Evolutionary conservation across 306 rosid species (phyloP), one percentile per base, ranked within the genome.

Genomic region (Hylodesmum podocarpum): DNA sequence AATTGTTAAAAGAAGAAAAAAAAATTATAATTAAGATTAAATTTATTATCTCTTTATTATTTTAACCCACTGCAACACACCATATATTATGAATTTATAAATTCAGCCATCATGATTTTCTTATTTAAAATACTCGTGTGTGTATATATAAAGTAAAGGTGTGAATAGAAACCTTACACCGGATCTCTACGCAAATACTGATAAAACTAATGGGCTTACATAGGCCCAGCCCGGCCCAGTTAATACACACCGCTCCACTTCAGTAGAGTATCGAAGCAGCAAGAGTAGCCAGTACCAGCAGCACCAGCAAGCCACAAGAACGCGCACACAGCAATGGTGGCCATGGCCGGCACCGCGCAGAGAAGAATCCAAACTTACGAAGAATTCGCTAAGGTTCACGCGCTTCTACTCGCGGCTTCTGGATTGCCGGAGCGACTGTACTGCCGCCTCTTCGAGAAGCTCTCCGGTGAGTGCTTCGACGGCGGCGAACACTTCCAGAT

Each of bases 381-480:
- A 7, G 97, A 90, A 84, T 94, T 94, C 81, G 78, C 72, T 0
- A 76, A 91, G 75, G 96, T 91, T 24, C 98, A 94, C 53, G 95
- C 75, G 16, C 67, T 91, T 2, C 82, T 91, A 16, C 84, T 94
- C 40, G 69, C 93, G 0, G 93, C 96, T 1, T 86, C 97, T 6
- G 98, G 96, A 24, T 49, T 94, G 33, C 97, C 96, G 2, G 83
- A 79, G 83, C 55, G 88, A 0, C 86, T 91, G 1, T 81, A 89
- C 80, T 81, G 78, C 67, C 81, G 84, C 58, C 89, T 94, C 58
- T 94, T 91, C 81, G 85, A 78, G 72, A 94, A 91, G 81, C 96
- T 94, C 49, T 46, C 85, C 6, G 61, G 87, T 25, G 97, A 91
- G 73, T 81, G 74, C 73, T 94, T 94, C 78, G 98, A 94, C 78